Percentiles rank a stretch among this genome's conserved stretches.
Conservation (phyloP, 805 yeast genomes). For the Sungouiella blattae region DNA sequence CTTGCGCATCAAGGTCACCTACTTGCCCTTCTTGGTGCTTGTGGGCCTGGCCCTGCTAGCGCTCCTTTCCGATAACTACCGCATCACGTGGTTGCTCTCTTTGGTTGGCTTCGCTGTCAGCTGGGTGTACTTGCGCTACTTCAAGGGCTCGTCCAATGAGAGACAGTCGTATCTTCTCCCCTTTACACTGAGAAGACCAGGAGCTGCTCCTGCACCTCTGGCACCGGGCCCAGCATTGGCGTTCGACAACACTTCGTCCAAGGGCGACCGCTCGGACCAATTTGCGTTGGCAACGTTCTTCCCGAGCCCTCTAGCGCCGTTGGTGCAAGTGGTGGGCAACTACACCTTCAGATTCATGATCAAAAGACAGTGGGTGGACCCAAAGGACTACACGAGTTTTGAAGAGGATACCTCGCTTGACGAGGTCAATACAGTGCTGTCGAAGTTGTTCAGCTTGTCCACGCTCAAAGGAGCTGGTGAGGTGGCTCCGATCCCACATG, state of each 20-base stretch:
- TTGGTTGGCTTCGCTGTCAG: constrained; percentile 31
- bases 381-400: constrained; percentile 18
- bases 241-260: constrained; percentile 7
- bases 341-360: constrained; percentile 20
- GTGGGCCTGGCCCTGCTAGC: constrained; percentile 12
- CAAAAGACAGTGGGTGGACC: constrained; percentile 20
- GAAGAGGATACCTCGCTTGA: constrained; percentile 22
- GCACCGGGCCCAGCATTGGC: no score
- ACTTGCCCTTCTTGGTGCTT: constrained; percentile 32
- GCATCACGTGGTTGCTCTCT: constrained; percentile 21
- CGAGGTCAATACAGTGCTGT: constrained; percentile 31
- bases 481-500: constrained; percentile 30
- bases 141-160: constrained; percentile 40
- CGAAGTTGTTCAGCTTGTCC: constrained; percentile 37
- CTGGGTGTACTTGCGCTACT: constrained; percentile 40
- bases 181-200: constrained; percentile 8
- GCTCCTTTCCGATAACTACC: constrained; percentile 25
- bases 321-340: constrained; percentile 19
- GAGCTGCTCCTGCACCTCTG: constrained; percentile 4
- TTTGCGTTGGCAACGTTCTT: constrained; percentile 39
- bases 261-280: constrained; percentile 28
- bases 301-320: constrained; percentile 35
- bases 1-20: constrained; percentile 42
- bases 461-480: constrained; percentile 39
- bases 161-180: constrained; percentile 44